These are phyloP conservation scores for Tetrahymena thermophila DNA, from an alignment of 73 alveolate species.

Conservation along the genomic window DNA sequence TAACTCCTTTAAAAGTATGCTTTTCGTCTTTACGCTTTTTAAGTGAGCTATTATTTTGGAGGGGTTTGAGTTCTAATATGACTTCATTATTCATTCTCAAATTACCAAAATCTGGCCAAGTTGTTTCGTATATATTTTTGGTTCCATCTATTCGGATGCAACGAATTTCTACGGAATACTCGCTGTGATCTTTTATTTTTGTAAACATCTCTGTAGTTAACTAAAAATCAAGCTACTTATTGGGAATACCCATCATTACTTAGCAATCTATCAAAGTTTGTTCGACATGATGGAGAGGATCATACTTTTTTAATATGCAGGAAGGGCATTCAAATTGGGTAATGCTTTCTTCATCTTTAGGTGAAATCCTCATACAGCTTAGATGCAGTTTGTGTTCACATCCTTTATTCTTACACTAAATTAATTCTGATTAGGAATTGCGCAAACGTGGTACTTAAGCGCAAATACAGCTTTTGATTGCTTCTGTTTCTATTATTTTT, in stretches of 20 bases:
- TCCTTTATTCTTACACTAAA: neutral
- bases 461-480: neutral
- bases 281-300: constrained; percentile 8
- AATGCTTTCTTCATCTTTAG: neutral
- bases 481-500: neutral
- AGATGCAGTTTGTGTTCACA: neutral
- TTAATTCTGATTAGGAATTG: neutral
- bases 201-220: constrained; percentile 1
- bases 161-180: constrained; percentile 21
- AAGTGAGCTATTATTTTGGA: constrained; percentile 29
- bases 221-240: neutral
- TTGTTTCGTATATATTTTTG: constrained; percentile 30
- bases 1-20: neutral
- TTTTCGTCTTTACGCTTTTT: constrained; percentile 39
- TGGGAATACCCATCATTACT: neutral
- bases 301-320: constrained; percentile 26
- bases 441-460: neutral
- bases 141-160: constrained; percentile 31
- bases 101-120: constrained; percentile 41
- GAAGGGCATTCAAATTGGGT: constrained; percentile 28
- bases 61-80: constrained; percentile 20
- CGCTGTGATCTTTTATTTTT: constrained; percentile 1
- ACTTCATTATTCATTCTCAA: neutral
- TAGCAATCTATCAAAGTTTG: neutral
- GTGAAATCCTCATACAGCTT: neutral